phyloP scores from a whole-genome alignment of 352 stramenopile species.

The Aphanomyces stellatus region DNA sequence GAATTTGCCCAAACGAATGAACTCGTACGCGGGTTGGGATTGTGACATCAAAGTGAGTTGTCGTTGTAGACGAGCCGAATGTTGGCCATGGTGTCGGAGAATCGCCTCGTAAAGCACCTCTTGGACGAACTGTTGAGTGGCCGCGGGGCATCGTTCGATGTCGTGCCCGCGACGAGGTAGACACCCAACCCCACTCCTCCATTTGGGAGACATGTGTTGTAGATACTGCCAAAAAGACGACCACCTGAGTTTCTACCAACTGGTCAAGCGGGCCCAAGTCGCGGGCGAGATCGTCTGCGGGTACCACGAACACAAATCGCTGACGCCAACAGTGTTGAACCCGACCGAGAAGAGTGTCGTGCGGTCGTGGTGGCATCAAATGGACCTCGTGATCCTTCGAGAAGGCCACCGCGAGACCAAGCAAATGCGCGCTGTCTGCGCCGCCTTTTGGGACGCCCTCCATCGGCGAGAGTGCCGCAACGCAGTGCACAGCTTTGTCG shows the following conservation, averaged over 20 bases:
- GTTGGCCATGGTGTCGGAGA: constrained; percentile 83
- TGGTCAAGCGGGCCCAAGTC: constrained; percentile 46
- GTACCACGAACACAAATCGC: constrained; percentile 44
- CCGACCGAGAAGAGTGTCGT: constrained; percentile 40
- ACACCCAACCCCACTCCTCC: not conserved
- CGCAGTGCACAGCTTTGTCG: not conserved
- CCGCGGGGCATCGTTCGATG: constrained; percentile 61
- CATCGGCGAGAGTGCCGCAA: not conserved
- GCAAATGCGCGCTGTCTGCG: not conserved
- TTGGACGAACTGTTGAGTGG: constrained; percentile 68
- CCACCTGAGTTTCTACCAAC: constrained; percentile 68
- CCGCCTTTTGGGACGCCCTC: not conserved
- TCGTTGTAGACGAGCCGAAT: constrained; percentile 35
- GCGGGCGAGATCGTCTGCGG: constrained; percentile 63
- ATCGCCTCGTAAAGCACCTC: constrained; percentile 69
- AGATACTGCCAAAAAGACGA: constrained; percentile 47
- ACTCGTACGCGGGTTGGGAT: not conserved
- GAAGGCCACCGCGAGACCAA: not conserved
- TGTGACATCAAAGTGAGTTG: not conserved
- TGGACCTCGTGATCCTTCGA: constrained; percentile 61
- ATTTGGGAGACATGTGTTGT: not conserved
- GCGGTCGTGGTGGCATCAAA: constrained; percentile 33
- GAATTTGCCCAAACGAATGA: constrained; percentile 15
- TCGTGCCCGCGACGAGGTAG: constrained; percentile 36
- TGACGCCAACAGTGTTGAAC: constrained; percentile 55